Evolutionary conservation across 1,139 yeast genomes (phyloP).

Genomic region (Magnusiomyces paraingens): DNA sequence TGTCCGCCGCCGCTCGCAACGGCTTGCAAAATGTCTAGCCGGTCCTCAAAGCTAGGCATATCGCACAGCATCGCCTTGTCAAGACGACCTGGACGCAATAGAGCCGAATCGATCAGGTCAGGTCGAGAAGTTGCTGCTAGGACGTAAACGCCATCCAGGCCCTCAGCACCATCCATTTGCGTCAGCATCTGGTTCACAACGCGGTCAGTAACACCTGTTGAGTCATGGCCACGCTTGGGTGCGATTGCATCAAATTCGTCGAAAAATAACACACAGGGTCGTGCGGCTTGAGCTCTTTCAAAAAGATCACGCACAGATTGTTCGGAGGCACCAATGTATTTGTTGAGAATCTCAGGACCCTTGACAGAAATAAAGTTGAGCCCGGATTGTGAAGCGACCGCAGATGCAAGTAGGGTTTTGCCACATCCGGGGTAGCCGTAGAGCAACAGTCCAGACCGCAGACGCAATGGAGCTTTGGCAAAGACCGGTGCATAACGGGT

Average conservation of each 20-base stretch:
- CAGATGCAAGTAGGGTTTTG: constrained; percentile 85
- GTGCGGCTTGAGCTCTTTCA: constrained; percentile 90
- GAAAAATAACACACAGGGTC: constrained; percentile 88
- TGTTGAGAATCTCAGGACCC: constrained; percentile 94
- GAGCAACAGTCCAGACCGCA: constrained; percentile 81
- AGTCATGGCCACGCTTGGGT: constrained; percentile 96
- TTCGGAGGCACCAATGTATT: constrained; percentile 96
- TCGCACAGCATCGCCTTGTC: constrained; percentile 90
- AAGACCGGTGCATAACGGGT: constrained; percentile 93
- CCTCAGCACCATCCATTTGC: constrained; percentile 99
- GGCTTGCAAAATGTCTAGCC: constrained; percentile 65
- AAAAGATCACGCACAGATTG: constrained; percentile 89
- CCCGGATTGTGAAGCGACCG: constrained; percentile 93
- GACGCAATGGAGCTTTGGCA: constrained; percentile 74
- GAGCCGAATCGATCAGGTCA: constrained; percentile 89
- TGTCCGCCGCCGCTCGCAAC: constrained; percentile 37
- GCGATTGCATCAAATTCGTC: constrained; percentile 98
- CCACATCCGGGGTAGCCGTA: constrained; percentile 99
- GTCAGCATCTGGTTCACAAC: constrained; percentile 96
- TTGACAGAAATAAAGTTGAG: constrained; percentile 87
- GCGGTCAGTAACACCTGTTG: constrained; percentile 96
- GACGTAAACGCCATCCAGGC: constrained; percentile 92
- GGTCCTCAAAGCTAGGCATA: constrained; percentile 65
- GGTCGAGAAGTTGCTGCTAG: constrained; percentile 96
- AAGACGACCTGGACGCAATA: constrained; percentile 89